A percentile compares a stretch with the other conserved stretches of the same genome.
Evolutionary conservation across 352 stramenopile genomes (phyloP).

Genomic region (Globisporangium megalacanthum): DNA sequence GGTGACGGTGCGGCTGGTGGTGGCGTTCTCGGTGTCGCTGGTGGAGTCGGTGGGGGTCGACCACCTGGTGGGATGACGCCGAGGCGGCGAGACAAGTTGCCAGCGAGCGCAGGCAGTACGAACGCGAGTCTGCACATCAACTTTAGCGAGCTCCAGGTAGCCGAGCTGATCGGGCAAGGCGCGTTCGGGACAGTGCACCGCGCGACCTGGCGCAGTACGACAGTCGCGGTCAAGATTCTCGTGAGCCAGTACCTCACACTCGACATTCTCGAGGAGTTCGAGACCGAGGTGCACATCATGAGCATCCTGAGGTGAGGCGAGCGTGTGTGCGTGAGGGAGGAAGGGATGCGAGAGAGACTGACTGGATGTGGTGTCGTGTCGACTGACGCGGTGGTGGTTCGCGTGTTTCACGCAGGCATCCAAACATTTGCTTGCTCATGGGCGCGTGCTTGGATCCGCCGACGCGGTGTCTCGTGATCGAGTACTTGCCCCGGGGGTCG

Average conservation of each 20-base stretch:
- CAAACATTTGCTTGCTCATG: slow-evolving; percentile 85
- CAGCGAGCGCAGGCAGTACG: slow-evolving; percentile 30
- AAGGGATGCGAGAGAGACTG: too few species aligned
- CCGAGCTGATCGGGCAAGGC: slow-evolving; percentile 81
- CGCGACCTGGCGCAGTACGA: slow-evolving; percentile 64
- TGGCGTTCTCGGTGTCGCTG: background rate
- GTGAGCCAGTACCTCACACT: slow-evolving; percentile 76
- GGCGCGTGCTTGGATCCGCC: slow-evolving; percentile 74
- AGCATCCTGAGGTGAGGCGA: slow-evolving; percentile 69
- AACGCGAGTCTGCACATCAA: slow-evolving; percentile 82
- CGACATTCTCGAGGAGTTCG: slow-evolving; percentile 86
- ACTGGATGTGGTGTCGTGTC: too few species aligned
- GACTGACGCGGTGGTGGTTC: background rate
- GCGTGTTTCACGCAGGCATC: slow-evolving; percentile 40
- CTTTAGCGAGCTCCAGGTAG: slow-evolving; percentile 70
- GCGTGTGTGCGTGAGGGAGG: background rate
- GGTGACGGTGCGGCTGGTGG: background rate
- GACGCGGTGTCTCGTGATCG: slow-evolving; percentile 80
- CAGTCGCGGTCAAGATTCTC: slow-evolving; percentile 82
- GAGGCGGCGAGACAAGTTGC: slow-evolving; percentile 38
- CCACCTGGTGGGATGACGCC: slow-evolving; percentile 19
- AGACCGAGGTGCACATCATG: slow-evolving; percentile 88
- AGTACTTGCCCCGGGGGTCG: slow-evolving; percentile 76
- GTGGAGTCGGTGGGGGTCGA: background rate
- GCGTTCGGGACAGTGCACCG: slow-evolving; percentile 81